A percentile compares a stretch with the other conserved stretches of the same genome.
phyloP scores from a whole-genome alignment of 176 grass and related monocot genomes.

The Oryza rufipogon region DNA sequence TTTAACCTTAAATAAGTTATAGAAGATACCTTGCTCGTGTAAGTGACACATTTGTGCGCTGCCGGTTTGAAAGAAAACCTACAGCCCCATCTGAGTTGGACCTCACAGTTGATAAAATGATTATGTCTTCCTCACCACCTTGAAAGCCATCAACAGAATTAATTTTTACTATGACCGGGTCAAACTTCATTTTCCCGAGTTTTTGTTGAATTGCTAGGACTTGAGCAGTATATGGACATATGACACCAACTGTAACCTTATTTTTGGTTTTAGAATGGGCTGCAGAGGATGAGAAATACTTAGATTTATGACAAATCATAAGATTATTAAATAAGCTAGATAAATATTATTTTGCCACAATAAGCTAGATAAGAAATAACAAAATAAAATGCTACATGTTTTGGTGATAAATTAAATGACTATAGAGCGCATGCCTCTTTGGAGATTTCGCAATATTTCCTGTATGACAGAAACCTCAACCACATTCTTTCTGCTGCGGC shows the following conservation, averaged over 20 bases:
- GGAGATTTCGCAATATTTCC: slow-evolving; percentile 55
- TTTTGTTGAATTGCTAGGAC: slow-evolving; percentile 57
- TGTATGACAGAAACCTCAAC: slow-evolving; percentile 59
- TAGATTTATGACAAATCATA: slow-evolving; percentile 20
- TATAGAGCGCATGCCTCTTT: slow-evolving; percentile 41
- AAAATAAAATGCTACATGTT: neutral
- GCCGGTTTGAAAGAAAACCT: slow-evolving; percentile 65
- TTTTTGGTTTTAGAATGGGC: slow-evolving; percentile 43
- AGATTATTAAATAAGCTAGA: neutral
- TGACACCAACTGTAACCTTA: slow-evolving; percentile 67
- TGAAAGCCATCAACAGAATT: slow-evolving; percentile 81
- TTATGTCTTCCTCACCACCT: slow-evolving; percentile 75
- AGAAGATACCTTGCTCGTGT: slow-evolving; percentile 64
- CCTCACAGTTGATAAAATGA: slow-evolving; percentile 71
- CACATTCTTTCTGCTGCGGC: slow-evolving; percentile 64
- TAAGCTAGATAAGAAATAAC: neutral
- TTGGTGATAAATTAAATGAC: neutral
- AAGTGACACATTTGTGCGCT: slow-evolving; percentile 66
- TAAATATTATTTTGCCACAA: neutral
- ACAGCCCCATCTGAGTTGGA: slow-evolving; percentile 57
- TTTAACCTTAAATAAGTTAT: neutral
- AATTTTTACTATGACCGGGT: slow-evolving; percentile 49
- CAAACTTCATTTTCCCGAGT: slow-evolving; percentile 28
- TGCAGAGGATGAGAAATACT: slow-evolving; percentile 34
- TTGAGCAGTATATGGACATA: slow-evolving; percentile 80